Conservation (phyloP, 164 flowering plant species). For the Magnolia changhungtana region DNA sequence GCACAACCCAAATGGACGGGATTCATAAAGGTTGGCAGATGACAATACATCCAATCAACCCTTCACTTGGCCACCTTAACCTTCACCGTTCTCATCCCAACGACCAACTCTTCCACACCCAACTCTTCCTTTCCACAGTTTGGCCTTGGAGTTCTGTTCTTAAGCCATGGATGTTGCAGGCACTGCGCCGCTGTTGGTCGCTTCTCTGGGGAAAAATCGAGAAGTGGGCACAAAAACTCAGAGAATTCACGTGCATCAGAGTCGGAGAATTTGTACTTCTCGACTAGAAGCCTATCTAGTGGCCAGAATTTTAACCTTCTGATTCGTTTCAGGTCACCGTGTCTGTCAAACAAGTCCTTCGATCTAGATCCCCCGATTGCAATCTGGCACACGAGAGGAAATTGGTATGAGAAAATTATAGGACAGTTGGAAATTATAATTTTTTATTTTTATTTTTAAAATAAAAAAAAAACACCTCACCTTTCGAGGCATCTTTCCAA, state of each 20-base stretch:
- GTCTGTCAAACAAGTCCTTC: conserved; percentile 81
- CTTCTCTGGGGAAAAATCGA: conserved; percentile 89
- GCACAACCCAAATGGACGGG: conserved; percentile 22
- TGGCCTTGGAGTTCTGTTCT: conserved; percentile 17
- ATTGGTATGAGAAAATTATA: conserved; percentile 10
- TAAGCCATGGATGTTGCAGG: conserved; percentile 85
- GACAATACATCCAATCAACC: conserved; percentile 8
- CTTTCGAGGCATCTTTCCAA: conserved; percentile 94
- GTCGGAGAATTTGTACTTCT: conserved; percentile 61
- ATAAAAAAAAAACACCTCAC: conserved; percentile 22
- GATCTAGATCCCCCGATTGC: conserved; percentile 73
- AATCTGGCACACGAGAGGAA: conserved; percentile 39
- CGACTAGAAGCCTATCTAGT: conserved; percentile 60
- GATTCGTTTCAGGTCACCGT: conserved; percentile 91
- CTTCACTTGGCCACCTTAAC: conserved; percentile 47
- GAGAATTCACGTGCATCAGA: conserved; percentile 71
- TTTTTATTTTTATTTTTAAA: too few species aligned
- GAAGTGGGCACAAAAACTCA: conserved; percentile 66
- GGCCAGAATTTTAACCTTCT: conserved; percentile 72
- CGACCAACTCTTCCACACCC: conserved; percentile 32
- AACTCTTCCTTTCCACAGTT: conserved; percentile 30
- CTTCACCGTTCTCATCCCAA: conserved; percentile 54
- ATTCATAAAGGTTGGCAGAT: conserved; percentile 4
- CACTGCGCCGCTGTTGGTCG: conserved; percentile 87
- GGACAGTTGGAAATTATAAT: background rate